phyloP scores from a whole-genome alignment of 1,284 basidiomycete genomes.

The Apiotrichum gamsii region DNA sequence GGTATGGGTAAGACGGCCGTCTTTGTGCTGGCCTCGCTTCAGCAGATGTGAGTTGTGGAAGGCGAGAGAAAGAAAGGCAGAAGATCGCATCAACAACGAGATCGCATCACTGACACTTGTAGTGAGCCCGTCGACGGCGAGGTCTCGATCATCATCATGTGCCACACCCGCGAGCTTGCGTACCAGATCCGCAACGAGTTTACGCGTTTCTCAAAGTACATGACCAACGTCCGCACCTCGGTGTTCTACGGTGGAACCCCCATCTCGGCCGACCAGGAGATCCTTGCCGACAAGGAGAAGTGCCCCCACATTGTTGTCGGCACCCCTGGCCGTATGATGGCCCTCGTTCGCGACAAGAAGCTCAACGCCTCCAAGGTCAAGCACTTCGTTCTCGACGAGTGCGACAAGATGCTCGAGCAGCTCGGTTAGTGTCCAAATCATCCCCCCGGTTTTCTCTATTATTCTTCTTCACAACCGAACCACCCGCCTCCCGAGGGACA shows the following conservation, averaged over 20 bases:
- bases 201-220: conserved; percentile 98
- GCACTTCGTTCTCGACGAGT: conserved; percentile 99
- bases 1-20: conserved; percentile 99
- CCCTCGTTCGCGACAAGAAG: conserved; percentile 84
- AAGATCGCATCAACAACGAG: too few species aligned
- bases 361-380: conserved; percentile 90
- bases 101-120: neutral
- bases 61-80: too few species aligned
- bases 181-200: conserved; percentile 99
- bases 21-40: conserved; percentile 94
- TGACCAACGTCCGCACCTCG: conserved; percentile 95
- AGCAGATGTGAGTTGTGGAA: conserved; percentile 70
- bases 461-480: conserved; percentile 4
- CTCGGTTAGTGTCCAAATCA: conserved; percentile 75
- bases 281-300: conserved; percentile 90
- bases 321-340: conserved; percentile 92
- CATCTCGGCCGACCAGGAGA: conserved; percentile 87
- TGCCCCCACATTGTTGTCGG: conserved; percentile 99
- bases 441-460: conserved; percentile 8
- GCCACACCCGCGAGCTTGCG: conserved; percentile 97
- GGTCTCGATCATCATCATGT: conserved; percentile 93
- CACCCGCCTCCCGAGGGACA: conserved; percentile 6
- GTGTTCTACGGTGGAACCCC: conserved; percentile 98
- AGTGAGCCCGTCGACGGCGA: conserved; percentile 93
- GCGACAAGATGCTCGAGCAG: conserved; percentile 99